Evolutionary conservation across 129 eudicot species (phyloP), one percentile per base, ranked within the genome.

Genomic region (Lonicera japonica): DNA sequence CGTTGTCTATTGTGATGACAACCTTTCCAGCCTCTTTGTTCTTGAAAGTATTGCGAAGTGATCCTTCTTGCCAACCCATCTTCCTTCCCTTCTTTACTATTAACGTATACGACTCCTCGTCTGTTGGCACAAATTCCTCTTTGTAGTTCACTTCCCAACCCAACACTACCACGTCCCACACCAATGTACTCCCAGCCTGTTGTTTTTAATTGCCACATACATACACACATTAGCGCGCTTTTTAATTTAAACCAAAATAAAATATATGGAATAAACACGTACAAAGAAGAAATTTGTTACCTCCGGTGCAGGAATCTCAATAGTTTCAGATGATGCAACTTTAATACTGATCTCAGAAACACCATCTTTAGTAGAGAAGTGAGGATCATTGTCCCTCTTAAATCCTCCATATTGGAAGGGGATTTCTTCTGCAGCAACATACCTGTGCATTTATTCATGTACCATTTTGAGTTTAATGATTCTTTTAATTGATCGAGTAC

Each of bases 121-220:
- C 96, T 3, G 80, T 79, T 2, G 96, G 99, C 8, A 88, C 66
- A 56, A 94, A 94, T 60, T 88, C 96, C 46, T 81, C 99, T 64
- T 84, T 85, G 76, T 65, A 88, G 12, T 48, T 74, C 69, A 88
- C 89, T 3, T 94, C 95, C 9, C 65, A 74, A 53, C 96, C 99
- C 1, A 82, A 82, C 54, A 94, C 85, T 0, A 75, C 75, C 47
- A 85, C 34, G 50, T 94, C 99, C 96, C 99, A 94, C 12, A 70
- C 76, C 39, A 85, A 67, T 0, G 89, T 85, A 75, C 75, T 71
- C 45, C 82, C 87, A 17, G 45, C 79, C 96, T 94, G 77, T n/a
- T 22, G 24, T 9, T 46, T 21, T 29, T 29, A 2, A 29, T 1
- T 1, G 6, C 2, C 36, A 29, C 36, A 29, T 6, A 2, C 36